phyloP scores from a whole-genome alignment of 352 stramenopile species.

The Phytopythium oedochilum region DNA sequence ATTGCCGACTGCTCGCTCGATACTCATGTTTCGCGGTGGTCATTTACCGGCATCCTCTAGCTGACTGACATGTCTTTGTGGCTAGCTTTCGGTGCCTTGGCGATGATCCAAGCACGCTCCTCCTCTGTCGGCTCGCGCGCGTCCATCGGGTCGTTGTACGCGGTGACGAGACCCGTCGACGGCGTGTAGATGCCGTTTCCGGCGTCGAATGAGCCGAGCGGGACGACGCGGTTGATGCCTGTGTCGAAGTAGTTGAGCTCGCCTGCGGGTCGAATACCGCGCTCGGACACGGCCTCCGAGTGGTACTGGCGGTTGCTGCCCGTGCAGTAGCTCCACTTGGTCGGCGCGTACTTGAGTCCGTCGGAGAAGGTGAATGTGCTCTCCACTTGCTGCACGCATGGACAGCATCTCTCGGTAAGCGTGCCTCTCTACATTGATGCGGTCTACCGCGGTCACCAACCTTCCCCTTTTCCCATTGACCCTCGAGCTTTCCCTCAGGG shows the following conservation, averaged over 20 bases:
- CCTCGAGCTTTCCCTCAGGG: slow-evolving; percentile 57
- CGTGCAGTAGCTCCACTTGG: slow-evolving; percentile 62
- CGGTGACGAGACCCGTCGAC: slow-evolving; percentile 42
- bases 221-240: slow-evolving; percentile 52
- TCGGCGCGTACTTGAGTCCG: slow-evolving; percentile 56
- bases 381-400: slow-evolving; percentile 50
- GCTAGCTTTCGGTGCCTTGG: slow-evolving; percentile 57
- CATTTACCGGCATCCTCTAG: too few species aligned
- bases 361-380: slow-evolving; percentile 77
- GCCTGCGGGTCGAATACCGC: slow-evolving; percentile 43
- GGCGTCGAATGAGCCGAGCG: slow-evolving; percentile 67
- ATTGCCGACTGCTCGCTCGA: too few species aligned
- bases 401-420: neutral
- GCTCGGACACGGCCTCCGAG: slow-evolving; percentile 52
- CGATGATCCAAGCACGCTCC: slow-evolving; percentile 56
- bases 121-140: slow-evolving; percentile 40
- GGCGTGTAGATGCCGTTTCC: slow-evolving; percentile 73
- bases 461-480: slow-evolving; percentile 64
- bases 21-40: too few species aligned
- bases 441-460: too few species aligned
- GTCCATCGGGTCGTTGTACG: slow-evolving; percentile 53
- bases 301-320: slow-evolving; percentile 61
- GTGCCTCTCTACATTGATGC: neutral
- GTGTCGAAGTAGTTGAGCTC: slow-evolving; percentile 77
- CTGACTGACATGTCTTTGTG: slow-evolving; percentile 71